Percentiles rank a stretch among this genome's conserved stretches.
phyloP scores from a whole-genome alignment of 257 asterid species.

The Verbena officinalis region DNA sequence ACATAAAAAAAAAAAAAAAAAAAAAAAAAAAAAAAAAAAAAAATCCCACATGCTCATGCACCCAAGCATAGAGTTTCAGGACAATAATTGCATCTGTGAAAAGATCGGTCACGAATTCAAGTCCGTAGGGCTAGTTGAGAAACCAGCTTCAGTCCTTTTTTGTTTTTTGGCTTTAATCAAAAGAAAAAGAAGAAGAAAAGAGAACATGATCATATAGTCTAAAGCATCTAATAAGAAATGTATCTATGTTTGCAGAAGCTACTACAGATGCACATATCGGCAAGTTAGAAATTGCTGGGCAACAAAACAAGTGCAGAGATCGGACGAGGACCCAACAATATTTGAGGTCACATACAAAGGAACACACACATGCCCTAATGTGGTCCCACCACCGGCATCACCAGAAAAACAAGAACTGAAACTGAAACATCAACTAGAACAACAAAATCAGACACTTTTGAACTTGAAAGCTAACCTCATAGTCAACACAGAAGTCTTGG shows the following conservation, averaged over 20 bases:
- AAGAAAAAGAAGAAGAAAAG: slow-evolving; percentile 32
- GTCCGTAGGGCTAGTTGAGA: too few relatives aligned
- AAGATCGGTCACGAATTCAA: too few relatives aligned
- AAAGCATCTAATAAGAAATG: slow-evolving; percentile 21
- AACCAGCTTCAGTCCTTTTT: too few relatives aligned
- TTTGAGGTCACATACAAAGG: slow-evolving; percentile 88
- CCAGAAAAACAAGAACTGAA: slow-evolving; percentile 47
- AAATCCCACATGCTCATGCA: slow-evolving; percentile 3
- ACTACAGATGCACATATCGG: slow-evolving; percentile 85
- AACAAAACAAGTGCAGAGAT: slow-evolving; percentile 92
- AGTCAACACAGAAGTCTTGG: slow-evolving; percentile 53
- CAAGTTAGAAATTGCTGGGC: slow-evolving; percentile 73
- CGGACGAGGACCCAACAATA: slow-evolving; percentile 74
- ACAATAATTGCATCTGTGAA: too few relatives aligned
- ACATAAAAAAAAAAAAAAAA: slow-evolving; percentile 24
- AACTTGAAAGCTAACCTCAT: slow-evolving; percentile 58
- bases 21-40: slow-evolving; percentile 23
- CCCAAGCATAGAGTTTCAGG: too few relatives aligned
- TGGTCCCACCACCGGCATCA: slow-evolving; percentile 45
- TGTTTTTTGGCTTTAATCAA: too few relatives aligned
- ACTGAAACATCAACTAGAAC: slow-evolving; percentile 30
- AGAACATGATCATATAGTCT: slow-evolving; percentile 12
- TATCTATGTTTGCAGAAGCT: slow-evolving; percentile 65
- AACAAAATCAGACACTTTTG: slow-evolving; percentile 48
- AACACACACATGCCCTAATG: slow-evolving; percentile 43